These are phyloP conservation scores for Penicillium sclerotigenum DNA, from an alignment of 2,329 filamentous ascomycete species.

Conservation along the genomic window DNA sequence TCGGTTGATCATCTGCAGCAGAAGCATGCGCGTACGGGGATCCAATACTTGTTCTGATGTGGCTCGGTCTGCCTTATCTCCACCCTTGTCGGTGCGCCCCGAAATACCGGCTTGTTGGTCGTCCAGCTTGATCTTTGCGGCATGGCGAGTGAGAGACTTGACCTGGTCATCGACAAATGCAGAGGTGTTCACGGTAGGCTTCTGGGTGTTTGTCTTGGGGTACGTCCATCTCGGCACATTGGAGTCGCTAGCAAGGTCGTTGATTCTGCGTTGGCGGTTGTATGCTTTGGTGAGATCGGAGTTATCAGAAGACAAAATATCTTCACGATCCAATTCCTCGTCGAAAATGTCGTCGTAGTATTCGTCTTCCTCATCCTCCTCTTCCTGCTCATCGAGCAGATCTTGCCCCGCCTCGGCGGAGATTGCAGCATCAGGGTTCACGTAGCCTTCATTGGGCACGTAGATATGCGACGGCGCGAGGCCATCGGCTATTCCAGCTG, in stretches of 20 bases:
- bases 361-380: slow-evolving; percentile 55
- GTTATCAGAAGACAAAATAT: slow-evolving; percentile 55
- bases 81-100: slow-evolving; percentile 45
- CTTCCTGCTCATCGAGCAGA: slow-evolving; percentile 37
- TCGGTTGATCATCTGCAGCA: slow-evolving; percentile 93
- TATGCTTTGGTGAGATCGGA: slow-evolving; percentile 79
- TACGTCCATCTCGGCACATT: slow-evolving; percentile 55
- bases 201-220: slow-evolving; percentile 73
- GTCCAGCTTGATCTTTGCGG: slow-evolving; percentile 78
- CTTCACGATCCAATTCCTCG: slow-evolving; percentile 54
- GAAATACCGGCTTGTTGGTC: slow-evolving; percentile 54
- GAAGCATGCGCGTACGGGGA: slow-evolving; percentile 88
- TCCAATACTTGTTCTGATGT: slow-evolving; percentile 95
- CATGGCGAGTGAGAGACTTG: slow-evolving; percentile 77
- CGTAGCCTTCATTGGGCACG: slow-evolving; percentile 50
- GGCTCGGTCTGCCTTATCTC: slow-evolving; percentile 84
- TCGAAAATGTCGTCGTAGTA: slow-evolving; percentile 60
- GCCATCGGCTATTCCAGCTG: slow-evolving; percentile 42
- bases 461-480: slow-evolving; percentile 48
- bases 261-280: slow-evolving; percentile 74
- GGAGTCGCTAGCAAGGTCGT: slow-evolving; percentile 50
- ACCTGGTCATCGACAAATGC: slow-evolving; percentile 85
- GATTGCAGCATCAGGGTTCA: slow-evolving; percentile 37
- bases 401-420: slow-evolving; percentile 34
- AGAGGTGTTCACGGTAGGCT: slow-evolving; percentile 73